Evolutionary conservation across 257 asterid genomes (phyloP), one percentile per base, ranked within the genome.

Genomic region (Solanum ossicruentum): DNA sequence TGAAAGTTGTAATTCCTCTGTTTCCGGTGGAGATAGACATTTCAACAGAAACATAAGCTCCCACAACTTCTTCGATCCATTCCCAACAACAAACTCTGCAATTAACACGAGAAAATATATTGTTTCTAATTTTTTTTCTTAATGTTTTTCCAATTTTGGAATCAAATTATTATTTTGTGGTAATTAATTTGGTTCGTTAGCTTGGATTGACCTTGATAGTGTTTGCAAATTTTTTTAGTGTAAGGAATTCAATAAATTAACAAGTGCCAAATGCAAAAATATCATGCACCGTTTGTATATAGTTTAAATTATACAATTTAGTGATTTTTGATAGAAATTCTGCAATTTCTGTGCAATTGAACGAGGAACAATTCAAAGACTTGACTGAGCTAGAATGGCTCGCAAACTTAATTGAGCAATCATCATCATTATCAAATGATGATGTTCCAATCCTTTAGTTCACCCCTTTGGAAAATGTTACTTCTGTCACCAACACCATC

Each of bases 311-410:
- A 51, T 26, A 26, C 1, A 21, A 51, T 75, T 72, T 75, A 16
- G 75, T 67, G 21, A 18, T 7, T 7, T 17, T 63, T 66, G 32
- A 26, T 52, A n/a, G 26, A 49, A 41, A 81, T 10, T 63, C 12
- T 41, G 16, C 23, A 47, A 45, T 12, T 56, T 51, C 10, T 23
- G 45, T 80, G 49, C 58, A 83, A 83, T 28, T 83, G 78, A 71
- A 82, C 47, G 26, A 45, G 43, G 13, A 47, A 86, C 95, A 97
- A 98, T 93, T 90, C 71, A 98, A 95, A 58, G 98, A 94, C n/a
- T 88, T 97, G 90, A 96, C 97, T 80, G 99, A 97, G 91, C 93
- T 97, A 43, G 99, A 97, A 90, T 97, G 99, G 99, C 94, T 95
- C 3, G 95, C 98, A 65, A 97, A 93, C 88, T 94, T 97, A 88